Percentiles rank a stretch among this genome's conserved stretches.
Conservation (phyloP, 2,329 filamentous ascomycete genomes). For the Pyricularia pennisetigena region DNA sequence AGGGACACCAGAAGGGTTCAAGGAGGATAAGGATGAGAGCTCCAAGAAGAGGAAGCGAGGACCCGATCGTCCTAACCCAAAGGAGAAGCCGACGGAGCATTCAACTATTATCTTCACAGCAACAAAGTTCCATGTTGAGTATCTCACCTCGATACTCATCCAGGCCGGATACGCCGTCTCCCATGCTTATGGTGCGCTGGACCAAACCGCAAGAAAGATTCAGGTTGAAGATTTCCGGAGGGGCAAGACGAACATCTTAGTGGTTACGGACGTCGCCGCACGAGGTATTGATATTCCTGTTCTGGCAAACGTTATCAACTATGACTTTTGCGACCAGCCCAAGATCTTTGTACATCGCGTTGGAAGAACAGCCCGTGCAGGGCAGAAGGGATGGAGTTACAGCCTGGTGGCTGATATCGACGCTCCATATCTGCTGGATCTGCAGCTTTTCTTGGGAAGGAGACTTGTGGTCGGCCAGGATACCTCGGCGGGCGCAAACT, state of each 20-base stretch:
- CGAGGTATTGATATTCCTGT: slow-evolving; percentile 97
- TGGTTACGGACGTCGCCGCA: slow-evolving; percentile 93
- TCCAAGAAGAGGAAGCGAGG: slow-evolving; percentile 67
- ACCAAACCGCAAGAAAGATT: slow-evolving; percentile 85
- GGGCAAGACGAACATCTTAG: slow-evolving; percentile 79
- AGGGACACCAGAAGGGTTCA: slow-evolving; percentile 46
- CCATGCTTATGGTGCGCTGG: slow-evolving; percentile 88
- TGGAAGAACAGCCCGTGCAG: slow-evolving; percentile 89
- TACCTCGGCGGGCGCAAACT: slow-evolving; percentile 36
- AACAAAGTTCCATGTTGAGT: slow-evolving; percentile 97
- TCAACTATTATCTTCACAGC: slow-evolving; percentile 93
- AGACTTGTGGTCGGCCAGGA: slow-evolving; percentile 68
- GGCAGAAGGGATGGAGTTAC: slow-evolving; percentile 88
- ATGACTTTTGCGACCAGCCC: slow-evolving; percentile 92
- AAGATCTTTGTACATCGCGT: slow-evolving; percentile 97
- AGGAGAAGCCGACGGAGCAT: slow-evolving; percentile 70
- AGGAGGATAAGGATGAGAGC: slow-evolving; percentile 31
- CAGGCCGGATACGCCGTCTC: slow-evolving; percentile 81
- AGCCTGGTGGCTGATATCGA: slow-evolving; percentile 83
- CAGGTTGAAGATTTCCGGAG: slow-evolving; percentile 85
- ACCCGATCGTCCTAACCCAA: slow-evolving; percentile 39
- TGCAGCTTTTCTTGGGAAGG: slow-evolving; percentile 90
- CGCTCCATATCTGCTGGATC: slow-evolving; percentile 81
- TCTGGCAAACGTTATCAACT: slow-evolving; percentile 95
- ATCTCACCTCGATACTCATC: slow-evolving; percentile 70